These are phyloP conservation scores for Cutaneotrichosporon sp. DNA, from an alignment of 1,284 basidiomycete genomes.

Conservation along the genomic window DNA sequence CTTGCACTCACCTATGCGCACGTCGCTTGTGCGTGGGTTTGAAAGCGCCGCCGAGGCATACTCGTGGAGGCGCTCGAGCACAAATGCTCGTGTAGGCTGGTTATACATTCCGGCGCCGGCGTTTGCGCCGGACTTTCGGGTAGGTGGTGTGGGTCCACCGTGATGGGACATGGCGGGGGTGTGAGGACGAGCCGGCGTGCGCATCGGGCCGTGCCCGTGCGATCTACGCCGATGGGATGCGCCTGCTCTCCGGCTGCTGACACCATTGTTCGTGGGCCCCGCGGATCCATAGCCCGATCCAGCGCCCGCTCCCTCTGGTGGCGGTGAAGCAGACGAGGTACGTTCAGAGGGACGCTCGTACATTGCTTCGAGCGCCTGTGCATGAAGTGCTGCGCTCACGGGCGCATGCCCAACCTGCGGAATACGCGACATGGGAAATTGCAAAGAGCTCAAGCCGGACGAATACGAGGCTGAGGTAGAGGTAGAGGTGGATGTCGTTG, in stretches of 20 bases:
- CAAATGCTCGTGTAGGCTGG: slow-evolving; percentile 33
- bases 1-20: slow-evolving; percentile 43
- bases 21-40: slow-evolving; percentile 40
- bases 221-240: slow-evolving; percentile 3
- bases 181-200: slow-evolving; percentile 1
- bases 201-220: slow-evolving; percentile 8
- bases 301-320: neutral
- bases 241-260: slow-evolving; percentile 1
- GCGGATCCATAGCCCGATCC: slow-evolving; percentile 1
- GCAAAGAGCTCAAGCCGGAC: neutral
- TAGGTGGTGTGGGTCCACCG: neutral
- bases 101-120: neutral
- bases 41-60: slow-evolving; percentile 45
- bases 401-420: slow-evolving; percentile 8
- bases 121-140: neutral
- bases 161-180: neutral
- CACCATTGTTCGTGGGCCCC: neutral
- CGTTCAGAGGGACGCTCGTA: slow-evolving; percentile 1
- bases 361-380: slow-evolving; percentile 9
- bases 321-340: neutral
- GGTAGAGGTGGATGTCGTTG: neutral
- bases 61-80: slow-evolving; percentile 41
- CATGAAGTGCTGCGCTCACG: slow-evolving; percentile 5
- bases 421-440: slow-evolving; percentile 1
- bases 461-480: slow-evolving; percentile 4